Base-by-base conservation (phyloP, 2,329 filamentous ascomycete genomes). In the Pseudogymnoascus sp. region DNA sequence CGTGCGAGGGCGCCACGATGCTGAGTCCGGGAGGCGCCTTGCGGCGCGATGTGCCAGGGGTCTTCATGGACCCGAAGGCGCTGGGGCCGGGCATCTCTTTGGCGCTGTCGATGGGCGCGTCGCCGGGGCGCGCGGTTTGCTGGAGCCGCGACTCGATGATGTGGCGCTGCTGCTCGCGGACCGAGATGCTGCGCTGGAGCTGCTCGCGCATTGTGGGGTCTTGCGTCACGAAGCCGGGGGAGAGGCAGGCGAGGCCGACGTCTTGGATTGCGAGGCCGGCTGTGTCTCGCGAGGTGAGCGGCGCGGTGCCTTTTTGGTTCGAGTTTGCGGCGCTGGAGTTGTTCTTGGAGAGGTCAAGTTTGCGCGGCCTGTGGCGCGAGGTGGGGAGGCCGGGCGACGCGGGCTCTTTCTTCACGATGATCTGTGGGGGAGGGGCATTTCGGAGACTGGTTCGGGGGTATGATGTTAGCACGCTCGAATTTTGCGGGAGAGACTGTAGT, bases 121-220 rank as follows among this genome's bases (percentile, higher is more conserved):
- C 88, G 47, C 88, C 88, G 74, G 87, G 87, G 71, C 93, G 93
- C 19, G 88, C 90, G 60, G 93, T 90, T 76, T 93, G 93, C 71
- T 97, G 92, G 69, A 93, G 78, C 72, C 95, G 86, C 36, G 91
- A 87, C 77, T 97, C 95, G 70, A 99, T 99, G 69, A 99, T 93
- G 68, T 91, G 90, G 69, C 93, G 84, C 76, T 99, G 95, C 74
- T 96, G 91, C 69, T 99, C 93, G 67, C 93, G 84, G 31, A 99
- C 93, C 53, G 90, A 92, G 76, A 97, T 86, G 76, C 95, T 97
- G 69, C 93, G 87, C 77, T 97, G 92, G 62, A 99, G 80, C 76
- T 97, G 93, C 76, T 96, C 91, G 73, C 95, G 88, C 91, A 97
- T 96, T 19, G 89, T 84, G n/a, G 95, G 93, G 76, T 99, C 92